These are phyloP conservation scores for Cyclocybe cylindracea DNA, from an alignment of 768 basidiomycete genomes.

Conservation along the genomic window DNA sequence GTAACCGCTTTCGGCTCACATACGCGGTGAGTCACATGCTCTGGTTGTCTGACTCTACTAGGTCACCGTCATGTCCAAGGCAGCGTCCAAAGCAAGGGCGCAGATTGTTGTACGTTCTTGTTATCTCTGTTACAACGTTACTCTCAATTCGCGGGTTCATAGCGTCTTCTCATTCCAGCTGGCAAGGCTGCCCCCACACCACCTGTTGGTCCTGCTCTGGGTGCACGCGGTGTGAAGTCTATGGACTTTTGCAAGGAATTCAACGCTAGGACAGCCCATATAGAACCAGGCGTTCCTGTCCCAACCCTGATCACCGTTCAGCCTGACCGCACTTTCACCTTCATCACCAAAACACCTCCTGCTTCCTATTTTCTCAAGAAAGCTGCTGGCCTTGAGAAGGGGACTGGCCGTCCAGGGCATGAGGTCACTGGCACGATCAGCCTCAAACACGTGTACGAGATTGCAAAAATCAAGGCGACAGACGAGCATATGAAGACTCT, in stretches of 20 bases:
- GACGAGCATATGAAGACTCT: slow-evolving; percentile 90
- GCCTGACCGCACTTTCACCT: slow-evolving; percentile 94
- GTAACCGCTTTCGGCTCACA: not conserved
- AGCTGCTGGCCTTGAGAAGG: slow-evolving; percentile 88
- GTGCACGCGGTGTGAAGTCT: slow-evolving; percentile 97
- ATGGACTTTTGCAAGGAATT: slow-evolving; percentile 99
- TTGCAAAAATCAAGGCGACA: slow-evolving; percentile 92
- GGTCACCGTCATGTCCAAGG: slow-evolving; percentile 62
- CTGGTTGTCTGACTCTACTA: not conserved
- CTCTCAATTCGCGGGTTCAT: slow-evolving; percentile 13
- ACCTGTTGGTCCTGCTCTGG: slow-evolving; percentile 95
- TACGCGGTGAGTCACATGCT: not conserved
- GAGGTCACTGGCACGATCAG: slow-evolving; percentile 80
- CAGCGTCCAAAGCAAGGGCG: slow-evolving; percentile 57
- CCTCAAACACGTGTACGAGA: slow-evolving; percentile 98
- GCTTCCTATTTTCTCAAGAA: slow-evolving; percentile 89
- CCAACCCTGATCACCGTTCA: slow-evolving; percentile 94
- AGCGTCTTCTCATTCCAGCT: slow-evolving; percentile 88
- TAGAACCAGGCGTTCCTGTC: slow-evolving; percentile 80
- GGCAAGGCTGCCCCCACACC: slow-evolving; percentile 96
- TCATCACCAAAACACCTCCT: slow-evolving; percentile 90
- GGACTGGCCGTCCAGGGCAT: slow-evolving; percentile 80
- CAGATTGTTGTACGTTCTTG: slow-evolving; percentile 70
- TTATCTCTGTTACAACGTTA: not conserved
- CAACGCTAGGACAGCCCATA: slow-evolving; percentile 93